Percentiles rank a stretch among this genome's conserved stretches.
phyloP scores from a whole-genome alignment of 2,329 filamentous ascomycete species.

The Paraphoma chrysanthemicola region DNA sequence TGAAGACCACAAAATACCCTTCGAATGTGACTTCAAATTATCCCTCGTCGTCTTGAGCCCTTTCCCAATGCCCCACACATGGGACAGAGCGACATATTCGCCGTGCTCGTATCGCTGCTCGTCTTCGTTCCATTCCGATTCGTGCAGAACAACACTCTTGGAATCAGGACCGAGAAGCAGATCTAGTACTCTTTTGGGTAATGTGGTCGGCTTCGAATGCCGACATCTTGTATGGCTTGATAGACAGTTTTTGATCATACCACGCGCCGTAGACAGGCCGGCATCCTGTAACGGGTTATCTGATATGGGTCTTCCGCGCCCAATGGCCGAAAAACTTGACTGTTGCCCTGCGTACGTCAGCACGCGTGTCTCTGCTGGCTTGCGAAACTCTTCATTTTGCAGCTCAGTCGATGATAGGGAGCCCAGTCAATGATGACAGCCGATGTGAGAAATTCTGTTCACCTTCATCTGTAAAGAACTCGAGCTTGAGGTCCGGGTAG shows the following conservation, averaged over 20 bases:
- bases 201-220: conserved; percentile 24
- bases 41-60: conserved; percentile 36
- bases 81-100: conserved; percentile 42
- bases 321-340: conserved; percentile 45
- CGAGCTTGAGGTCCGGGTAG: conserved; percentile 45
- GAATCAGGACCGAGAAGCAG: conserved; percentile 33
- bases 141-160: conserved; percentile 38
- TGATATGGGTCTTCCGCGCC: conserved; percentile 38
- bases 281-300: conserved; percentile 37
- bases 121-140: conserved; percentile 31
- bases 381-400: not conserved
- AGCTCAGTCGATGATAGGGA: not conserved
- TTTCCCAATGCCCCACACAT: conserved; percentile 40
- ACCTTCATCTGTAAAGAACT: conserved; percentile 47
- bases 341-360: conserved; percentile 32
- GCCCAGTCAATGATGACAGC: not conserved
- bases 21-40: conserved; percentile 34
- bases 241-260: conserved; percentile 40
- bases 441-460: conserved; percentile 10
- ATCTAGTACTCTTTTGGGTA: conserved; percentile 42
- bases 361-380: conserved; percentile 1
- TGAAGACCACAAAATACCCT: conserved; percentile 35
- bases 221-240: conserved; percentile 40
- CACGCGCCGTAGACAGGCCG: conserved; percentile 31
- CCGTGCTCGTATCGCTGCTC: conserved; percentile 39